These are phyloP conservation scores for Psilocybe sp. DNA, from an alignment of 768 basidiomycete species.

Conservation along the genomic window DNA sequence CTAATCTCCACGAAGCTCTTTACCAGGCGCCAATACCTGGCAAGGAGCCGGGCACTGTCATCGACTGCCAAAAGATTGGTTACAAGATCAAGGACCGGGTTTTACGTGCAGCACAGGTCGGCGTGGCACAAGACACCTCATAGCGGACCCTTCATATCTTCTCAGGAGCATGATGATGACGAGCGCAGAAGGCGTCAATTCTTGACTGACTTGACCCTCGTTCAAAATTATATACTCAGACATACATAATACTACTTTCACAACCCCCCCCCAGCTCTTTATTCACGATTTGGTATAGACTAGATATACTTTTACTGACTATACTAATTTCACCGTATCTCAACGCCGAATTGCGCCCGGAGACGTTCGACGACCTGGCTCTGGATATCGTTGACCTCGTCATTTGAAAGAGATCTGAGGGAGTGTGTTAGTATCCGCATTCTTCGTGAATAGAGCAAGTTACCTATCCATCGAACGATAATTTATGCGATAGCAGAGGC, in stretches of 20 bases:
- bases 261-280: conserved; percentile 20
- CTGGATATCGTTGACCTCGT: conserved; percentile 85
- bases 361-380: conserved; percentile 53
- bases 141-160: conserved; percentile 7
- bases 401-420: conserved; percentile 78
- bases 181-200: neutral
- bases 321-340: conserved; percentile 66
- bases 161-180: neutral
- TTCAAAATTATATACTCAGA: conserved; percentile 22
- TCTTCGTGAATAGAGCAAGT: conserved; percentile 9
- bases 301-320: conserved; percentile 11
- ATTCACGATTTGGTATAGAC: conserved; percentile 9
- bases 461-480: conserved; percentile 97
- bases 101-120: conserved; percentile 93
- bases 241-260: conserved; percentile 12
- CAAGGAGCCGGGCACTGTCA: conserved; percentile 84
- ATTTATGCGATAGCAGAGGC: conserved; percentile 86
- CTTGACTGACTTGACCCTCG: neutral
- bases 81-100: conserved; percentile 95
- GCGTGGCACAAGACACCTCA: conserved; percentile 67
- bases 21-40: conserved; percentile 92
- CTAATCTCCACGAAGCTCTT: conserved; percentile 92
- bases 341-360: conserved; percentile 68
- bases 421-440: conserved; percentile 1
- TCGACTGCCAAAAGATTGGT: conserved; percentile 88